Conservation (phyloP, 2,329 filamentous ascomycete species). For the Aspergillus ustus region DNA sequence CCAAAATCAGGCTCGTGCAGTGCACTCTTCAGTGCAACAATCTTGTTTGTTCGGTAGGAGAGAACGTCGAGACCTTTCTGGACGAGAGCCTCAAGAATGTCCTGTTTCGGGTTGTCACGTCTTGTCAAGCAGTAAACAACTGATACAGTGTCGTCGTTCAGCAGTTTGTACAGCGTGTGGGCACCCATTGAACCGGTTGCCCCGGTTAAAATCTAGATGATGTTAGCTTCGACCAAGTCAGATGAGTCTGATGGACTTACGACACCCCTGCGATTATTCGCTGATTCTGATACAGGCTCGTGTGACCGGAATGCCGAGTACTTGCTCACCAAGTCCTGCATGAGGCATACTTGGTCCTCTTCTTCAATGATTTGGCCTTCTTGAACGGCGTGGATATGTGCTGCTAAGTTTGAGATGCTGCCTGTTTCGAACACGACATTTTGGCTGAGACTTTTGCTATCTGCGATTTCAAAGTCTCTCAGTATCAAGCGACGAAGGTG, state of each 20-base stretch:
- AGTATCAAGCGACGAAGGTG: conserved; percentile 51
- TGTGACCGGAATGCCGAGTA: conserved; percentile 50
- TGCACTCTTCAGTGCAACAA: conserved; percentile 45
- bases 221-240: neutral
- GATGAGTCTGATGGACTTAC: conserved; percentile 19
- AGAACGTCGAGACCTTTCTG: conserved; percentile 29
- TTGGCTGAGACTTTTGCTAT: conserved; percentile 33
- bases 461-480: conserved; percentile 42
- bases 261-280: conserved; percentile 26
- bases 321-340: conserved; percentile 52
- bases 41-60: conserved; percentile 35
- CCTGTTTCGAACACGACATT: conserved; percentile 53
- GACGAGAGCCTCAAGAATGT: conserved; percentile 28
- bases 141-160: conserved; percentile 41
- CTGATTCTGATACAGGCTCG: conserved; percentile 27
- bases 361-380: conserved; percentile 21
- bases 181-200: conserved; percentile 51
- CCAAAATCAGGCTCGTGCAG: conserved; percentile 51
- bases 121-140: conserved; percentile 46
- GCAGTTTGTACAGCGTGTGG: conserved; percentile 45
- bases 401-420: conserved; percentile 43
- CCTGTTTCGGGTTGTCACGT: conserved; percentile 25
- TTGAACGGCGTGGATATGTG: conserved; percentile 36
- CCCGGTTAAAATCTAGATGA: conserved; percentile 44
- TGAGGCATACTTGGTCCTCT: conserved; percentile 35